Evolutionary conservation across 225 moss, liverwort and hornwort genomes (phyloP), one percentile per base, ranked within the genome.

Genomic region (Physcomitrium patens): DNA sequence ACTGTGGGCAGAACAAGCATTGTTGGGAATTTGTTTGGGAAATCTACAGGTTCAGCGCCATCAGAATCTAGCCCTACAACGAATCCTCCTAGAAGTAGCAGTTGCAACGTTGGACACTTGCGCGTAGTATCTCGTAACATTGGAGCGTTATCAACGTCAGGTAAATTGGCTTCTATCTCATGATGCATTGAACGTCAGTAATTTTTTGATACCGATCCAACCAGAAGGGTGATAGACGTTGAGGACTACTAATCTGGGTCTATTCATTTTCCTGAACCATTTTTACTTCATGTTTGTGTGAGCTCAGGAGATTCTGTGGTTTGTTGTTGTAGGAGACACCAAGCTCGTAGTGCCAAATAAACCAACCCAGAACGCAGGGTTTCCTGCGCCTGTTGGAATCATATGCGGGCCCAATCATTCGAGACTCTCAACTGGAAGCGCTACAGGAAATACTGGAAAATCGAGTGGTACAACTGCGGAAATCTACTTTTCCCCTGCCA

Each of bases 351-450:
- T 65, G 63, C 53, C 78, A 26, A 79, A 9, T 48, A 82, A 78
- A 69, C 26, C 60, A 73, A 9, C 60, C 49, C 85, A 76, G 53
- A 76, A 65, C 27, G 85, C 76, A 69, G 82, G 82, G 3, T 79
- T 73, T 55, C 72, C 81, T 69, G 63, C 79, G 3, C 75, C 81
- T 7, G 49, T 79, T 28, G 85, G 85, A 70, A 85, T 85, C n/a
- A 85, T 85, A 56, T 82, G 81, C 56, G 85, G 85, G 23, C 85
- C 85, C 1, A 82, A 69, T 59, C 75, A 82, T 65, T 78, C 85
- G 47, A 85, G 76, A 54, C 65, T 72, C 59, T 82, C 85, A 43
- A 61, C 75, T 60, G 81, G 71, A 55, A 77, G 55, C 47, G 70
- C 63, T 46, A 37, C 78, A 59, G 85, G 77, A 74, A 74, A 69